Conservation (phyloP, 1,284 basidiomycete species). For the Anthracocystis setariae region DNA sequence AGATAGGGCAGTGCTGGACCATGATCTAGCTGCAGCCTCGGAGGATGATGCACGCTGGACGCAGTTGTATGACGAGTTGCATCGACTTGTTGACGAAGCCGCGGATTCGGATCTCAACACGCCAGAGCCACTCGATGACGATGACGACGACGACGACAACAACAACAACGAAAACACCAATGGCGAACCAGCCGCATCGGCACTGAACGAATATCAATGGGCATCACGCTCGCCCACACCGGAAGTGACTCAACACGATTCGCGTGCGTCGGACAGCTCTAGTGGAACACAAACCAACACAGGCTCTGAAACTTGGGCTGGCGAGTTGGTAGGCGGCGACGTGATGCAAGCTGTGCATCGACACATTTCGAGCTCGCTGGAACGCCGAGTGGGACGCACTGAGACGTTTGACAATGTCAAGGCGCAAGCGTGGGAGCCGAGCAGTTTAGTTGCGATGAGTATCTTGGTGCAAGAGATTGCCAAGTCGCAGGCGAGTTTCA, state of each 20-base stretch:
- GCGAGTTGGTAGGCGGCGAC: background rate
- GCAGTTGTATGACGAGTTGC: conserved; percentile 21
- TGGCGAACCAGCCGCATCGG: background rate
- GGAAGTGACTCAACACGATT: background rate
- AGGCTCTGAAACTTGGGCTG: background rate
- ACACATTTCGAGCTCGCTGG: conserved; percentile 3
- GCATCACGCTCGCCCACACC: conserved; percentile 4
- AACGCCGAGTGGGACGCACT: background rate
- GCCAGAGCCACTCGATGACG: too few relatives aligned
- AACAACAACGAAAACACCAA: background rate
- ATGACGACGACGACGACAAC: background rate
- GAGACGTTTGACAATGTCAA: background rate
- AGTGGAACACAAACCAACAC: background rate
- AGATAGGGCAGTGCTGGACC: conserved; percentile 21
- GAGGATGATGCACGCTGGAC: conserved; percentile 25
- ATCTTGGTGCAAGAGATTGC: conserved; percentile 33
- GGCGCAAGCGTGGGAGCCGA: conserved; percentile 20
- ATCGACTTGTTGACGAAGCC: conserved; percentile 4
- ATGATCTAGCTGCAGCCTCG: conserved; percentile 12
- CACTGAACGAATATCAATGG: conserved; percentile 10
- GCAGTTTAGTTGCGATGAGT: conserved; percentile 20
- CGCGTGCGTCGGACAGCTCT: background rate
- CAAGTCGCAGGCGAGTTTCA: conserved; percentile 26
- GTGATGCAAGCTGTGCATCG: conserved; percentile 12
- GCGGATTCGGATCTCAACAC: too few relatives aligned